Conservation (phyloP, 2,329 filamentous ascomycete genomes). For the Cercospora berteroae region DNA sequence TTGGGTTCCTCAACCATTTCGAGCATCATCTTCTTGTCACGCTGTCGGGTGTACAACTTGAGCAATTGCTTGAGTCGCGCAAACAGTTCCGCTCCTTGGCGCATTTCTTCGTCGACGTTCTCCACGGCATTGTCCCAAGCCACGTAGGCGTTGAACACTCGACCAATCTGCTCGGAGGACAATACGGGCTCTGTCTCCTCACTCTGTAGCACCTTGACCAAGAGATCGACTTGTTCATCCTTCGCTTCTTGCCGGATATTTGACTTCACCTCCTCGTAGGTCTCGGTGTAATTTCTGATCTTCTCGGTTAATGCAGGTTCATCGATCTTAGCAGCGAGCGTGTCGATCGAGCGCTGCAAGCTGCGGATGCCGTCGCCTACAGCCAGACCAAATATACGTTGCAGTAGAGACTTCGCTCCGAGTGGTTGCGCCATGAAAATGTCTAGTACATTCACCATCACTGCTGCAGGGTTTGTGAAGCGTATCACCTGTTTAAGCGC, state of each 20-base stretch:
- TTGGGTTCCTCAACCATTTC: conserved; percentile 92
- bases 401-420: conserved; percentile 82
- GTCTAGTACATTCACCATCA: conserved; percentile 94
- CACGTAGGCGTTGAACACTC: conserved; percentile 90
- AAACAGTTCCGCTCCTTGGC: conserved; percentile 85
- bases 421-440: conserved; percentile 95
- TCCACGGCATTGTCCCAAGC: conserved; percentile 95
- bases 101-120: conserved; percentile 83
- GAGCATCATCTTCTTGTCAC: conserved; percentile 97
- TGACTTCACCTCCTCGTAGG: conserved; percentile 71
- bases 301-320: conserved; percentile 77
- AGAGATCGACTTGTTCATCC: conserved; percentile 73
- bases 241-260: conserved; percentile 71
- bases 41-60: conserved; percentile 84
- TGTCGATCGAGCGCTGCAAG: conserved; percentile 83
- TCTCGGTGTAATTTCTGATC: conserved; percentile 73
- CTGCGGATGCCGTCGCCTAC: conserved; percentile 84
- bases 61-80: conserved; percentile 92
- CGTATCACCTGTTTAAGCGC: conserved; percentile 95
- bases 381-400: conserved; percentile 90
- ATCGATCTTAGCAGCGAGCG: conserved; percentile 72
- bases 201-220: conserved; percentile 80
- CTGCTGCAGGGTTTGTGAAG: conserved; percentile 90
- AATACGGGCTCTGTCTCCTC: conserved; percentile 72
- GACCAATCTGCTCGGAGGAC: conserved; percentile 71